Evolutionary conservation across 768 basidiomycete species (phyloP).

Genomic region (Russula sp.): DNA sequence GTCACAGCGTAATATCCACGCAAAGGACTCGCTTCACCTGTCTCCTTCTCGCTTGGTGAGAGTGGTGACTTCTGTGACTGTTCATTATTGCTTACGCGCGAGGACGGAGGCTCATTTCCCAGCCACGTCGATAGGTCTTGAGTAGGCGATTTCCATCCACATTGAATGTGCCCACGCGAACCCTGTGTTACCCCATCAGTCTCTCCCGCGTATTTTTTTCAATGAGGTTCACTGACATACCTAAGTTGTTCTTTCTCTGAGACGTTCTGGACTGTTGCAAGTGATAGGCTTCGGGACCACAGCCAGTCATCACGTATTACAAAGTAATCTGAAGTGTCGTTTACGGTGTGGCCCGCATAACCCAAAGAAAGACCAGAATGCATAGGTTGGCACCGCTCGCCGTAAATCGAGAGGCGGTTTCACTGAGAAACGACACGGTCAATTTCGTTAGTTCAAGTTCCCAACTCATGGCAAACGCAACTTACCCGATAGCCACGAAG

Average conservation of each 20-base stretch:
- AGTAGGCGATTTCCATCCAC: conserved; percentile 73
- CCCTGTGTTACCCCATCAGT: conserved; percentile 38
- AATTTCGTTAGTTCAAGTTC: neutral
- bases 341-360: conserved; percentile 57
- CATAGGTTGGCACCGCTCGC: conserved; percentile 45
- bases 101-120: conserved; percentile 32
- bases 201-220: neutral
- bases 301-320: conserved; percentile 67
- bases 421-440: conserved; percentile 3
- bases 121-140: conserved; percentile 72
- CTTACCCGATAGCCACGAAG: conserved; percentile 29
- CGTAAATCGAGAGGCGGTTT: conserved; percentile 55
- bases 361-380: conserved; percentile 55
- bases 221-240: conserved; percentile 27
- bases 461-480: neutral
- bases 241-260: conserved; percentile 18
- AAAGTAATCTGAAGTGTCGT: conserved; percentile 58
- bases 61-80: conserved; percentile 32
- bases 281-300: conserved; percentile 24
- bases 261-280: conserved; percentile 13
- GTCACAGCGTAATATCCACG: neutral
- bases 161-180: conserved; percentile 80
- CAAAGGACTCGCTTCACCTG: conserved; percentile 12
- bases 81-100: neutral
- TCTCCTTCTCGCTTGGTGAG: conserved; percentile 30